Evolutionary conservation across 2,329 filamentous ascomycete species (phyloP), one percentile per base, ranked within the genome.

Genomic region (Amesomyces nigricolor): DNA sequence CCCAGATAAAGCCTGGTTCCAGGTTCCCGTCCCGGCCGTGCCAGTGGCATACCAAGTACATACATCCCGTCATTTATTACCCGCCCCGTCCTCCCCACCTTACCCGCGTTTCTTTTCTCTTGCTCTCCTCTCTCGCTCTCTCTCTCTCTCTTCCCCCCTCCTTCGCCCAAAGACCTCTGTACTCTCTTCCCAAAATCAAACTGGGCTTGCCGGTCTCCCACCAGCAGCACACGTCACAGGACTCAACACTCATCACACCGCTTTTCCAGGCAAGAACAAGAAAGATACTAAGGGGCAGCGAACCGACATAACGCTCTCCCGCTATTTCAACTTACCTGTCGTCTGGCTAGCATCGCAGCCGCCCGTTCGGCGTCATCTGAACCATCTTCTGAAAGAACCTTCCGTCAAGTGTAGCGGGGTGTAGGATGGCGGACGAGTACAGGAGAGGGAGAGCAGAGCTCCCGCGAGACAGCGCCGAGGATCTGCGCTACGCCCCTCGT

Each of bases 401-500:
- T 26, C 56, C 61, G 13, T 59, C 58, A 4, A 53, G 8, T 51
- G 70, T 13, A 40, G 8, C 8, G 11, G 29, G 17, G 47, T 44
- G 37, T 44, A 57, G 63, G 58, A 73, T 72, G 72, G 70, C 68
- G 64, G 70, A 71, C 65, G 68, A 72, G 54, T 68, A 65, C 61
- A 65, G 67, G 30, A 59, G 63, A 51, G 60, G 61, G 53, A 67
- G 66, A 66, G 67, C 65, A 66, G 67, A 69, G 58, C 66, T 64
- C 54, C 63, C 65, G 47, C 69, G 67, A 60, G 67, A 70, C 55
- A 67, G 64, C 55, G 62, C 66, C 61, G 71, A 75, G 64, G 73
- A 75, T 39, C 70, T 67, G 54, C 72, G 73, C 55, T 72, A 76
- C 62, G 71, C 73, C 50, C 69, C 71, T 11, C 66, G 70, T 57